Evolutionary conservation across 495 filamentous ascomycete genomes (phyloP), one percentile per base, ranked within the genome.

Genomic region (Penicillium salamii): DNA sequence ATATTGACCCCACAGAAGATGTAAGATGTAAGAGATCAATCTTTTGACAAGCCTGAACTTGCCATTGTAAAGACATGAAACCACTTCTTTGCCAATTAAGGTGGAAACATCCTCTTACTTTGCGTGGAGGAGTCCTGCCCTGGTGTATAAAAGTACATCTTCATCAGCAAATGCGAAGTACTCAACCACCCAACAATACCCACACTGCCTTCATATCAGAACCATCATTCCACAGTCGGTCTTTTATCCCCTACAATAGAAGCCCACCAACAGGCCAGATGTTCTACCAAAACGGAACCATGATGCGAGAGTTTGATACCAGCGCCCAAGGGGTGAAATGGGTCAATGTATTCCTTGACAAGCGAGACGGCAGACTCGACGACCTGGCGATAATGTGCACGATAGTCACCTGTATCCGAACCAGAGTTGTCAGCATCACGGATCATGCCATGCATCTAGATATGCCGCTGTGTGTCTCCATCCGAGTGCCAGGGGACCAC

Each of bases 301-400:
- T 14, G 19, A 31, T 48, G 13, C 26, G 13, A 20, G 46, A 48
- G 19, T 24, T 18, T 24, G 46, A 39, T 15, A 39, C 28, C 28
- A 17, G 14, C n/a, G 34, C 34, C 19, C 2, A 17, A 13, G 28
- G 5, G 0, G 20, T 13, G 2, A 14, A 23, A 24, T 48, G 46
- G 46, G 46, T 48, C 5, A 48, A 48, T 12, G 36, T 48, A 3
- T 48, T 48, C 46, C 28, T 48, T 7, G 20, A 31, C n/a, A 17
- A 0, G 9, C 26, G 20, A 8, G 46, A 48, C 26, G 19, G 21
- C 7, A 15, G 26, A n/a, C 31, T 34, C n/a, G 46, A 48, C 2
- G 46, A 48, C 18, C 17, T 32, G 0, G 8, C 46, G 3, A 31
- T 48, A 13, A 48, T 48, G 46, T 24, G 34, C 13, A 48, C 46